Evolutionary conservation across 805 yeast genomes (phyloP).

Genomic region (Hanseniaspora valbyensis): DNA sequence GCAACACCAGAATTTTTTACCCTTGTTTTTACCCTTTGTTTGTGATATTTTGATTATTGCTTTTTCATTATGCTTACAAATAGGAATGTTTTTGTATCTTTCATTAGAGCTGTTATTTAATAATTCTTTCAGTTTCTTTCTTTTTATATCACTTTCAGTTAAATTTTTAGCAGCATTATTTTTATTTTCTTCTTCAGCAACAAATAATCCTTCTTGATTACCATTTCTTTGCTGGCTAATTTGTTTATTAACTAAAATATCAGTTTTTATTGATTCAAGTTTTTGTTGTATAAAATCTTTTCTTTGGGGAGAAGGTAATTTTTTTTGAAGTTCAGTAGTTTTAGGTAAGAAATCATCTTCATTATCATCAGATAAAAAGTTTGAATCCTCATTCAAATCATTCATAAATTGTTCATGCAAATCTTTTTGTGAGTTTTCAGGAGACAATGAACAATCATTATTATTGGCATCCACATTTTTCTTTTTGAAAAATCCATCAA

Average conservation of each 20-base stretch:
- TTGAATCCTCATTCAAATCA: neutral
- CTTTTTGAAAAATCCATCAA: constrained; percentile 15
- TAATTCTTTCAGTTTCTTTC: neutral
- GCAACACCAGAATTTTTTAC: constrained; percentile 48
- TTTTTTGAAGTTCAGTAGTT: too few species aligned
- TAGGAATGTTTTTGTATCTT: constrained; percentile 30
- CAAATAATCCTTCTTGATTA: neutral
- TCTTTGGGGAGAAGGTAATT: neutral
- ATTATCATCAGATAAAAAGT: neutral
- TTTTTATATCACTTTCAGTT: constrained; percentile 1
- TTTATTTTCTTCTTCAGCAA: neutral
- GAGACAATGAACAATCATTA: neutral
- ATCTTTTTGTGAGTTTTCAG: too few species aligned
- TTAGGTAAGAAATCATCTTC: constrained; percentile 7
- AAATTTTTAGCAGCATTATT: neutral
- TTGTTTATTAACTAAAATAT: constrained; percentile 2
- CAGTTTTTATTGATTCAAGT: constrained; percentile 3
- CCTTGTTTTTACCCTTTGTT: constrained; percentile 33
- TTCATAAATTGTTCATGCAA: too few species aligned
- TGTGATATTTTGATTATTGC: constrained; percentile 38
- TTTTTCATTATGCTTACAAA: constrained; percentile 39
- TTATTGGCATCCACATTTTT: neutral
- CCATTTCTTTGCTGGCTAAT: neutral
- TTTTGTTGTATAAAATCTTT: constrained; percentile 11
- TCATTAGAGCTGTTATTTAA: neutral